Evolutionary conservation across 148 eudicot species (phyloP).

Genomic region (Mesembryanthemum crystallinum): DNA sequence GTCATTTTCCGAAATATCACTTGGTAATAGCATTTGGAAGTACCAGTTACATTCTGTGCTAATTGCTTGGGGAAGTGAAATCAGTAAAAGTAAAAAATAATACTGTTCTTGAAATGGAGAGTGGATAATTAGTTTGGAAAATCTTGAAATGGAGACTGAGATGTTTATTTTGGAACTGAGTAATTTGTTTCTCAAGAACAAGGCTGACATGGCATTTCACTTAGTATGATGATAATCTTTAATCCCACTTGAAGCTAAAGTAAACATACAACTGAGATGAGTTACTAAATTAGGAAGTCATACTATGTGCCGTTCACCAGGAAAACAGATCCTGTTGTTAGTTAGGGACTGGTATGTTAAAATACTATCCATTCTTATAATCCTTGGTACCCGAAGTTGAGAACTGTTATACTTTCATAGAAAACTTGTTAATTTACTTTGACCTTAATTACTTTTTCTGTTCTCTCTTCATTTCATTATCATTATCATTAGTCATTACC

Average conservation of each 20-base stretch:
- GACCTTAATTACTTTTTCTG: too few species aligned
- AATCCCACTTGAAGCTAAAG: neutral
- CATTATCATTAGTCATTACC: too few species aligned
- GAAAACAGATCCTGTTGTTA: too few species aligned
- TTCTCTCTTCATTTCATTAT: too few species aligned
- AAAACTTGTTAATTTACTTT: too few species aligned
- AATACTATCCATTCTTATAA: too few species aligned
- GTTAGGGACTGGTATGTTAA: too few species aligned
- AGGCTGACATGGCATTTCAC: neutral
- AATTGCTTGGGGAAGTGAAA: neutral
- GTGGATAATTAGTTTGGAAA: neutral
- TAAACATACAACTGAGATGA: neutral
- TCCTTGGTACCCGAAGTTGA: too few species aligned
- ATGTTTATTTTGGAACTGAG: neutral
- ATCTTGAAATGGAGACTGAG: neutral
- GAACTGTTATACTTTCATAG: too few species aligned
- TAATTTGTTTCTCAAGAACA: neutral
- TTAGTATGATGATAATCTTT: neutral
- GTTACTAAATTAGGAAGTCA: neutral
- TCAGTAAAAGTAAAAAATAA: neutral
- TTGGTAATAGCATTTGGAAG: neutral
- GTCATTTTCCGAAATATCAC: neutral
- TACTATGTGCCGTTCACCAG: neutral
- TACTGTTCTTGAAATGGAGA: neutral
- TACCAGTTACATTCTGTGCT: neutral